Conservation (phyloP, 2,329 filamentous ascomycete genomes). For the Aplosporella prunicola region DNA sequence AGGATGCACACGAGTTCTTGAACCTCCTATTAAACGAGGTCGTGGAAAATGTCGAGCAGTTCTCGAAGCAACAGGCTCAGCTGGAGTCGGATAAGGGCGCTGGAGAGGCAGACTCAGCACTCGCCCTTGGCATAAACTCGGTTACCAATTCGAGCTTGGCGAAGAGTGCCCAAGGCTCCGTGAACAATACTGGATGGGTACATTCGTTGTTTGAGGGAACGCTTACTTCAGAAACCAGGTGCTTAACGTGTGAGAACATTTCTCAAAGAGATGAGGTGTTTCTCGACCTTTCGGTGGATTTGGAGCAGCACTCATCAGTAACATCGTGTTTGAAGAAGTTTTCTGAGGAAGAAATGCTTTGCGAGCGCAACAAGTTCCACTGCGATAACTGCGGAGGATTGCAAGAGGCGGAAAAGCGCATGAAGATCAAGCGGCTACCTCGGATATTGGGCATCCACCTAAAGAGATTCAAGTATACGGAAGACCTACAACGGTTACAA, state of each 20-base stretch:
- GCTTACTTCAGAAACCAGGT: slow-evolving; percentile 91
- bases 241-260: slow-evolving; percentile 88
- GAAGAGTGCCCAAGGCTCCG: slow-evolving; percentile 3
- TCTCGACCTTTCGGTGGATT: slow-evolving; percentile 87
- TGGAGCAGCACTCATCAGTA: slow-evolving; percentile 91
- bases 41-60: slow-evolving; percentile 86
- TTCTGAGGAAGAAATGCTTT: slow-evolving; percentile 96
- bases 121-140: slow-evolving; percentile 14
- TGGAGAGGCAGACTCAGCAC: slow-evolving; percentile 18
- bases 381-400: slow-evolving; percentile 94
- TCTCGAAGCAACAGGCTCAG: slow-evolving; percentile 49
- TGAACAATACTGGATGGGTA: slow-evolving; percentile 60
- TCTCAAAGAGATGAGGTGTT: slow-evolving; percentile 95
- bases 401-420: slow-evolving; percentile 95
- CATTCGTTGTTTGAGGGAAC: slow-evolving; percentile 95
- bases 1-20: slow-evolving; percentile 96
- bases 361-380: slow-evolving; percentile 97
- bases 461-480: slow-evolving; percentile 97
- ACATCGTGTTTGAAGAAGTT: slow-evolving; percentile 93
- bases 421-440: slow-evolving; percentile 95
- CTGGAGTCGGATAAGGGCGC: slow-evolving; percentile 39
- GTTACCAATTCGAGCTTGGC: slow-evolving; percentile 5
- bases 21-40: slow-evolving; percentile 93
- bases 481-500: slow-evolving; percentile 84
- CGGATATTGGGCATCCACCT: slow-evolving; percentile 86